Evolutionary conservation across 2,329 filamentous ascomycete genomes (phyloP), one percentile per base, ranked within the genome.

Genomic region (Monilinia aucupariae): DNA sequence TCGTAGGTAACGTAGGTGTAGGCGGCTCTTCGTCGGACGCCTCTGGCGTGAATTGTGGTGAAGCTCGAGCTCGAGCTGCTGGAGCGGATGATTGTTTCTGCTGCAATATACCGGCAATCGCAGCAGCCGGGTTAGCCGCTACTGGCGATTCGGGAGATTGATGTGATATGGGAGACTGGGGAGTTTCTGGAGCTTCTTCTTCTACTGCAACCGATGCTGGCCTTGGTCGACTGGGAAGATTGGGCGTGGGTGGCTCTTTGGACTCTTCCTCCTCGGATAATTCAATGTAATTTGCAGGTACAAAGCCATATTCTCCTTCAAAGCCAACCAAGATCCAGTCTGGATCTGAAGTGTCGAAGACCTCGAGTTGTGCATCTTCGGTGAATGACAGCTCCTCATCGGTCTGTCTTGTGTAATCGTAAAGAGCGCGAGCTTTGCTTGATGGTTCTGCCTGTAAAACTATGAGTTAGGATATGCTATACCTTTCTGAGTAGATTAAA

Each of bases 311-410:
- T 68, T 97, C 91, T 60, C 85, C 85, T 69, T 92, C 86, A 51
- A 88, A 79, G 22, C 93, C 92, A 37, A 96, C 93, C 56, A 99
- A 80, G 66, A 94, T 96, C 94, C 94, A 99, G 77, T 99, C 94
- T 17, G 91, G 91, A 75, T 99, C 94, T 6, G 91, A 89, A 12
- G 83, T 87, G 76, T 99, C 94, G 77, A 90, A 97, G 54, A 99
- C 90, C 65, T 89, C 81, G 55, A 99, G 82, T 51, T 85, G 78
- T 48, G 89, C 87, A 74, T 96, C 92, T 78, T 99, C 94, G 55
- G 90, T 84, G 74, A 99, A 97, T 30, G 93, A 97, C 12, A 99
- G 81, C 77, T 99, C 94, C 77, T 99, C 94, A 73, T 99, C 94
- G 30, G 94, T 99, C 78, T 99, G 94, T 71, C 93, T 86, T 58